phyloP scores from a whole-genome alignment of 2,329 filamentous ascomycete genomes.

The Phoma sp. region DNA sequence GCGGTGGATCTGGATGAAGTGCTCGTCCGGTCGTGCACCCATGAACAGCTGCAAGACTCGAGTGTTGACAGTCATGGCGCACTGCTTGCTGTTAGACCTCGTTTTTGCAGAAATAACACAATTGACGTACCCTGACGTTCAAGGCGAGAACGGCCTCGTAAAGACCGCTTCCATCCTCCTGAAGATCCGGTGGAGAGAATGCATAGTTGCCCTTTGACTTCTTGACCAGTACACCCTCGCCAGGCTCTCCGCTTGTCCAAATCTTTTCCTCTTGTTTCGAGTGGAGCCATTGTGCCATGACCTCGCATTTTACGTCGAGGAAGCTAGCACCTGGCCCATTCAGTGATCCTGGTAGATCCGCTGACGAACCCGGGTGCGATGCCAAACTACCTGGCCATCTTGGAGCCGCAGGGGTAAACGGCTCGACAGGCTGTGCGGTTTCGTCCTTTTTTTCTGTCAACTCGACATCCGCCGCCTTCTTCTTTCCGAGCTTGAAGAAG shows the following conservation, averaged over 20 bases:
- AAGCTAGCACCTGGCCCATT: neutral
- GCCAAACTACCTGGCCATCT: slow-evolving; percentile 11
- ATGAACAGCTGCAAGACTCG: slow-evolving; percentile 65
- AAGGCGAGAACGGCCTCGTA: slow-evolving; percentile 57
- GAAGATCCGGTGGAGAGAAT: slow-evolving; percentile 57
- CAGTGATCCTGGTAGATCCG: neutral
- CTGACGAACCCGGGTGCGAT: slow-evolving; percentile 7
- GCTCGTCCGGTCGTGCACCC: slow-evolving; percentile 56
- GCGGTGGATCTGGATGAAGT: slow-evolving; percentile 64
- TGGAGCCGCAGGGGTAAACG: slow-evolving; percentile 5
- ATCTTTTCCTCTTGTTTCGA: slow-evolving; percentile 64
- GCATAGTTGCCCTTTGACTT: slow-evolving; percentile 58
- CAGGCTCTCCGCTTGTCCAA: slow-evolving; percentile 56
- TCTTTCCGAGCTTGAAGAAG: slow-evolving; percentile 19
- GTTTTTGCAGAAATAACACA: neutral
- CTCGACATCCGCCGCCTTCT: slow-evolving; percentile 16
- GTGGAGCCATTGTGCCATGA: slow-evolving; percentile 69
- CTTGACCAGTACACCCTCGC: slow-evolving; percentile 64
- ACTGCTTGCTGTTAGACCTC: slow-evolving; percentile 47
- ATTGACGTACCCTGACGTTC: slow-evolving; percentile 59
- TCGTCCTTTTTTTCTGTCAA: slow-evolving; percentile 12
- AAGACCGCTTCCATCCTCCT: slow-evolving; percentile 55
- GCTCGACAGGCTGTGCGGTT: neutral
- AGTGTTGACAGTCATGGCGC: slow-evolving; percentile 72
- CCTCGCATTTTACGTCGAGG: slow-evolving; percentile 60